These are phyloP conservation scores for Dipodascus geniculatus DNA, from an alignment of 805 yeast genomes.

Conservation along the genomic window DNA sequence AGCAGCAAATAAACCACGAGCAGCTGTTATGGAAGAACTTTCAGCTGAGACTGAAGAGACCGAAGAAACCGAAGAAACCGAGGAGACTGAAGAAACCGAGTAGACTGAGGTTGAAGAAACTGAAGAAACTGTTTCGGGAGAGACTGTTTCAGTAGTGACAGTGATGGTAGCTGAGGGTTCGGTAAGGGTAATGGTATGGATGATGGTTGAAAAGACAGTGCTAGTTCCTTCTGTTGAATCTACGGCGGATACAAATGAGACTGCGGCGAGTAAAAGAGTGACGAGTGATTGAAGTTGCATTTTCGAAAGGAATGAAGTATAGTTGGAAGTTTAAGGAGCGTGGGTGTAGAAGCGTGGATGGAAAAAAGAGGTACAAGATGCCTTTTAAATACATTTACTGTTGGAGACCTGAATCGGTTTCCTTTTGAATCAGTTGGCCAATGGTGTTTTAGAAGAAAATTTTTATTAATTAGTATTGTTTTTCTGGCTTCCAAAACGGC, in stretches of 20 bases:
- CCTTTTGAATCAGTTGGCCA: not conserved
- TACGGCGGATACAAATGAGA: not conserved
- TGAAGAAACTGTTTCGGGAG: not conserved
- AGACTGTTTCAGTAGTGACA: not conserved
- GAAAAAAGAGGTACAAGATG: too few species aligned
- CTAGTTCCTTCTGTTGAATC: slow-evolving; percentile 1
- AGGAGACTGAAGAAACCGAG: not conserved
- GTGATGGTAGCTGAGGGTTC: not conserved
- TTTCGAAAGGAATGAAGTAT: too few species aligned
- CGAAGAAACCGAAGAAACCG: not conserved
- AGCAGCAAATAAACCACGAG: not conserved
- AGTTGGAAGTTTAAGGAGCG: too few species aligned
- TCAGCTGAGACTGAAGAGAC: not conserved
- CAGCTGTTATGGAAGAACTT: not conserved
- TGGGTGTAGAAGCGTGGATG: too few species aligned
- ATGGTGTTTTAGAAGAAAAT: not conserved
- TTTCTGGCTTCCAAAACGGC: not conserved
- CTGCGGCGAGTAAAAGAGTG: not conserved
- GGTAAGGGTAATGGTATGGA: not conserved
- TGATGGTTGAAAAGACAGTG: slow-evolving; percentile 5
- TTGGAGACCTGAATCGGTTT: too few species aligned
- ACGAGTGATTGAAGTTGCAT: not conserved
- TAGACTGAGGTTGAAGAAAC: not conserved
- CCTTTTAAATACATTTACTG: too few species aligned
- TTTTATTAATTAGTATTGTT: too few species aligned